Evolutionary conservation across 345 rosid species (phyloP).

Genomic region (Alliaria petiolata): DNA sequence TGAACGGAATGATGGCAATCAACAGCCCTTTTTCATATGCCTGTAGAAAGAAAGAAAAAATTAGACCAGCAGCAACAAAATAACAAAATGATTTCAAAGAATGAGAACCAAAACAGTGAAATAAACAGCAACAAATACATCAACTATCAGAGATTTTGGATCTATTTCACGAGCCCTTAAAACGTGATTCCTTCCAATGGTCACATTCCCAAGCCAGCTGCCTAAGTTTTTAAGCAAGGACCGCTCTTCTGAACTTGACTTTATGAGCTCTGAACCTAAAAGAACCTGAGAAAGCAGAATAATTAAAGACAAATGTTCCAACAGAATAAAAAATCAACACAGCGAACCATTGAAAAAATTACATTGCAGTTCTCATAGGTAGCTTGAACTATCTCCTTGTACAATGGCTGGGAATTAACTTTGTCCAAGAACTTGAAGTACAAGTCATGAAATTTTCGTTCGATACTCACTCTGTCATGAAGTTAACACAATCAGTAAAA

Average conservation of each 20-base stretch:
- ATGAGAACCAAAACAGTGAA: background rate
- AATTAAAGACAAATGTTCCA: background rate
- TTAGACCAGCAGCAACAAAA: background rate
- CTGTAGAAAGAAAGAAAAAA: slow-evolving; percentile 33
- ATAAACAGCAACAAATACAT: slow-evolving; percentile 39
- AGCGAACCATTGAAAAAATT: background rate
- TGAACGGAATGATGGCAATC: slow-evolving; percentile 91
- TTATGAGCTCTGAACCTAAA: slow-evolving; percentile 80
- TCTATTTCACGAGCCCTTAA: slow-evolving; percentile 83
- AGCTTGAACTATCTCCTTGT: slow-evolving; percentile 67
- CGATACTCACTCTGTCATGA: slow-evolving; percentile 68
- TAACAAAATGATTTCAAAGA: background rate
- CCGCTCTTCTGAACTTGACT: slow-evolving; percentile 84
- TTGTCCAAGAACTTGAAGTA: slow-evolving; percentile 85
- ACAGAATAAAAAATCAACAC: background rate
- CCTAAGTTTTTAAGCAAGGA: slow-evolving; percentile 82
- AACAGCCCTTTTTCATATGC: slow-evolving; percentile 87
- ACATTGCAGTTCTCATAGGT: slow-evolving; percentile 93
- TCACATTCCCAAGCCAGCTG: slow-evolving; percentile 90
- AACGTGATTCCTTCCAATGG: slow-evolving; percentile 83
- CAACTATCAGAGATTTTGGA: slow-evolving; percentile 80
- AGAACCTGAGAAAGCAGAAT: slow-evolving; percentile 51
- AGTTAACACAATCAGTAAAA: background rate
- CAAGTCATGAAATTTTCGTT: slow-evolving; percentile 81
- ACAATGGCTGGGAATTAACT: slow-evolving; percentile 58